Evolutionary conservation across 768 basidiomycete genomes (phyloP), one percentile per base, ranked within the genome.

Genomic region (Leccinum pellstonianum): DNA sequence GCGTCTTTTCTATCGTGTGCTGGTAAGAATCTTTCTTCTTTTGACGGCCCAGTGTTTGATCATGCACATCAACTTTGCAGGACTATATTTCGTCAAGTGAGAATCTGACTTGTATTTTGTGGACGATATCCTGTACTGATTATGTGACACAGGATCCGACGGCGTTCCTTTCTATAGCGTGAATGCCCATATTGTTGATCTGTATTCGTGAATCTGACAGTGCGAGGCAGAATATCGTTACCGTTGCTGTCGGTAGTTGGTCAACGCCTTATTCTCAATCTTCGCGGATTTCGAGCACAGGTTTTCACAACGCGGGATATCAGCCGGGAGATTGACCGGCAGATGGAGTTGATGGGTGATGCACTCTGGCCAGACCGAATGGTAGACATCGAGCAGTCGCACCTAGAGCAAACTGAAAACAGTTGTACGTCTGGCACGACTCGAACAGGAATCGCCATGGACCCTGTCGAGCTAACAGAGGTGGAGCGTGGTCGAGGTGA

Each of bases 201-300:
- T 23, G 19, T 12, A 47, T 23, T 23, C 47, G 17, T 47, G 14
- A 23, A 47, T 47, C 21, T 8, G 47, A 47, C 19, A 47, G 1
- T 23, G 21, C 17, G 21, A 14, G 21, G 21, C 21, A 66, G 66
- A 37, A 21, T 66, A 33, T 60, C 66, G 14, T 19, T 64, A 4
- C 62, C 64, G 4, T 12, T 67, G 2, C 56, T 61, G 33, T 59
- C 64, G 4, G 46, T 62, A 35, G 54, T 58, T 8, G 64, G 66
- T 4, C 66, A 67, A 29, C 57, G 64, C 14, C 62, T 67, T 10
- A 60, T 67, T 9, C 58, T 67, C 29, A 67, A 67, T 52, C 55
- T 67, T 10, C 64, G 64, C 1, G 50, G 61, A 2, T 35, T 64
- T 8, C 57, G 21, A 23, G 27, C 46, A 21, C 54, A n/a, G 19